Conservation (phyloP, 148 eudicot species). For the Cornus controversa region DNA sequence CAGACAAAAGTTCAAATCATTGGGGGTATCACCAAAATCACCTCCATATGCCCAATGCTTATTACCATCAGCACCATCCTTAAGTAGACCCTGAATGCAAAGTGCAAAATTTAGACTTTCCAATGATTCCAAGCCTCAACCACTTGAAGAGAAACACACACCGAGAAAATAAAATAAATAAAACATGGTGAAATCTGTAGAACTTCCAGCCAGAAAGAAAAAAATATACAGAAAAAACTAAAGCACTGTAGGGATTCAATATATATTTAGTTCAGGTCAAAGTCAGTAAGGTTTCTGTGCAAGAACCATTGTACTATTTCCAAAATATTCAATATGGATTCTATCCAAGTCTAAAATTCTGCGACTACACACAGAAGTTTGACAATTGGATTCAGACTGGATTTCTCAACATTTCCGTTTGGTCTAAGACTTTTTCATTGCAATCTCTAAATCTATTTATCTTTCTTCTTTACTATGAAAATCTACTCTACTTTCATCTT, state of each 20-base stretch:
- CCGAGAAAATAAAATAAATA: neutral
- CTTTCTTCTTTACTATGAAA: neutral
- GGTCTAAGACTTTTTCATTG: no score
- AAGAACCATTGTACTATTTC: no score
- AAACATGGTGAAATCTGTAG: neutral
- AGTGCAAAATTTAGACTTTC: neutral
- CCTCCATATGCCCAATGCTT: slow-evolving; percentile 98
- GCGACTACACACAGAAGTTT: no score
- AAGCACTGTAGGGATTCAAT: neutral
- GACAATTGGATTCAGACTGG: no score
- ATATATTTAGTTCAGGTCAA: no score
- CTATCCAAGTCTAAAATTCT: no score
- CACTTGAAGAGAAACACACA: neutral
- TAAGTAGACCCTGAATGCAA: slow-evolving; percentile 65
- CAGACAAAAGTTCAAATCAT: slow-evolving; percentile 92
- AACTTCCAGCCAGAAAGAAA: neutral
- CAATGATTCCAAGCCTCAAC: neutral
- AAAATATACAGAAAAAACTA: neutral
- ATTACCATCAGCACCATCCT: slow-evolving; percentile 65
- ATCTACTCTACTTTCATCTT: neutral
- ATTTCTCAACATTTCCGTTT: no score
- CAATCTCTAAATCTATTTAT: neutral
- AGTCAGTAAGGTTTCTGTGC: no score
- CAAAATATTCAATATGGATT: no score
- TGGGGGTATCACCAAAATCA: slow-evolving; percentile 91